These are phyloP conservation scores for Tricholoma sp. DNA, from an alignment of 768 basidiomycete species.

Conservation along the genomic window DNA sequence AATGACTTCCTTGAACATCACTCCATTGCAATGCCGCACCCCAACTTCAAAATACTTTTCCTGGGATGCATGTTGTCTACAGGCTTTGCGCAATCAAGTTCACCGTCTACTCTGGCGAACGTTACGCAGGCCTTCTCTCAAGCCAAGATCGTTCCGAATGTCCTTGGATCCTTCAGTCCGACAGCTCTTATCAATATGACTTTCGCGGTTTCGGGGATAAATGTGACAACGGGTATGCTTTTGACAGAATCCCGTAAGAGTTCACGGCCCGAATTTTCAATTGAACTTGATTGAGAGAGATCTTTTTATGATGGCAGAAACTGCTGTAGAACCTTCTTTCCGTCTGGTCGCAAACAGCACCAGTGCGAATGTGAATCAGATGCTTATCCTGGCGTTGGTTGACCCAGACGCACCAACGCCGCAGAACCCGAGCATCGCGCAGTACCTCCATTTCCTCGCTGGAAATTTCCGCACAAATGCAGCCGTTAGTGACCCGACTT, in stretches of 20 bases:
- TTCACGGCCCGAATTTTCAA: background rate
- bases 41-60: background rate
- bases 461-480: slow-evolving; percentile 29
- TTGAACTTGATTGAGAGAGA: background rate
- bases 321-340: background rate
- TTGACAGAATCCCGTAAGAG: background rate
- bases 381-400: background rate
- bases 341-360: background rate
- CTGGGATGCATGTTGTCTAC: background rate
- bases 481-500: slow-evolving; percentile 16
- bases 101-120: background rate
- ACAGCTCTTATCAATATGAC: background rate
- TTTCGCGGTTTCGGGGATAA: background rate
- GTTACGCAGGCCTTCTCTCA: background rate
- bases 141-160: background rate
- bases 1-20: background rate
- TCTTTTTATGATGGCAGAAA: background rate
- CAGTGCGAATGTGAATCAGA: background rate
- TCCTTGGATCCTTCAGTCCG: background rate
- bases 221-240: background rate
- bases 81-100: background rate
- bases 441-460: slow-evolving; percentile 38
- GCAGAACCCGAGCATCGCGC: slow-evolving; percentile 12
- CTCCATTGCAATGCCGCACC: background rate
- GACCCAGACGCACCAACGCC: background rate